phyloP scores from a whole-genome alignment of 1,139 yeast species.

The Lodderomyces jiufengensis region DNA sequence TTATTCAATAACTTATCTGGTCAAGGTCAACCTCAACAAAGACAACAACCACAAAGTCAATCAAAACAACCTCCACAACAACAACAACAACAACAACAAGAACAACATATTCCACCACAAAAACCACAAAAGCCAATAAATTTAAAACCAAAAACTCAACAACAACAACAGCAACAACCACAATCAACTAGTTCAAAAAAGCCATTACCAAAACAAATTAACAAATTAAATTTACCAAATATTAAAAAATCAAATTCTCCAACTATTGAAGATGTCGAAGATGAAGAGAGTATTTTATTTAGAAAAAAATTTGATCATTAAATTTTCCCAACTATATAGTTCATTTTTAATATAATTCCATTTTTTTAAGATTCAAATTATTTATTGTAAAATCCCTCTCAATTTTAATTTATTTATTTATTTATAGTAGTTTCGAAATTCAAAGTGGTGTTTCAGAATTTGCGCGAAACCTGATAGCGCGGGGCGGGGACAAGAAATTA shows the following conservation, averaged over 20 bases:
- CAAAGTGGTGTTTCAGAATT: too few species aligned
- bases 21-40: slow-evolving; percentile 9
- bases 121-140: slow-evolving; percentile 1
- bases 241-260: slow-evolving; percentile 17
- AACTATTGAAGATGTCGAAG: slow-evolving; percentile 41
- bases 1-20: slow-evolving; percentile 5
- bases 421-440: too few species aligned
- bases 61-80: not conserved
- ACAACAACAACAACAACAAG: too few species aligned
- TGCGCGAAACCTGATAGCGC: too few species aligned
- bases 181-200: too few species aligned
- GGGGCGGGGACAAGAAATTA: too few species aligned
- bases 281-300: slow-evolving; percentile 42
- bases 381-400: too few species aligned
- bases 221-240: not conserved
- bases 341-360: too few species aligned
- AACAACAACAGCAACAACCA: not conserved
- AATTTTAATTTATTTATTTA: too few species aligned
- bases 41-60: not conserved
- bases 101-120: slow-evolving; percentile 3
- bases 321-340: too few species aligned
- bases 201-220: not conserved
- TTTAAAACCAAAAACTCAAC: not conserved
- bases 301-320: slow-evolving; percentile 37
- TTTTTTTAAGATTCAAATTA: too few species aligned